Conservation (phyloP, 2,329 filamentous ascomycete genomes). For the Hypoxylon sp. region DNA sequence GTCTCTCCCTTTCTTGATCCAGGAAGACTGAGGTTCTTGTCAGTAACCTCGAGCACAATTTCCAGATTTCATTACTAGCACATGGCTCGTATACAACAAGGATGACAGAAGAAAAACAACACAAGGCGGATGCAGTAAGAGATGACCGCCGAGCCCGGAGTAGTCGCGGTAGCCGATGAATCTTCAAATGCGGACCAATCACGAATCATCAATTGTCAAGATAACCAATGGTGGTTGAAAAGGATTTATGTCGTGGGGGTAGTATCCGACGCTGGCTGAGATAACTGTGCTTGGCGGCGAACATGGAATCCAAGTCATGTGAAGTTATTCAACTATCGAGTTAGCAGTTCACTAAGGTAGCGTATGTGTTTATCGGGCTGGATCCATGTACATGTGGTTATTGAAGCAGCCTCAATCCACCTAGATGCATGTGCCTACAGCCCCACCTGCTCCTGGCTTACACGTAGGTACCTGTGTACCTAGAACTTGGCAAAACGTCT, state of each 20-base stretch:
- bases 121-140: constrained; percentile 39
- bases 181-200: constrained; percentile 47
- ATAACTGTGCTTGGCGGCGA: constrained; percentile 36
- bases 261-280: constrained; percentile 33
- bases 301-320: constrained; percentile 30
- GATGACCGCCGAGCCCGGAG: constrained; percentile 45
- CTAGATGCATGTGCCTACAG: neutral
- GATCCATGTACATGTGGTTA: constrained; percentile 11
- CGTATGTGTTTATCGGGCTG: constrained; percentile 20
- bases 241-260: constrained; percentile 35
- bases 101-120: constrained; percentile 25
- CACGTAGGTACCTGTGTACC: constrained; percentile 5
- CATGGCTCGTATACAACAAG: constrained; percentile 8
- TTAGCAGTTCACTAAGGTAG: neutral
- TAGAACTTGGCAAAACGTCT: constrained; percentile 31
- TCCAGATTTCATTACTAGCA: constrained; percentile 16
- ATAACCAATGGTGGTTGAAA: constrained; percentile 26
- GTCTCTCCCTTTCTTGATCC: neutral
- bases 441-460: constrained; percentile 10
- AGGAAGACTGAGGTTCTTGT: constrained; percentile 1
- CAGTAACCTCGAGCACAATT: neutral
- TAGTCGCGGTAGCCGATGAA: constrained; percentile 44
- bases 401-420: constrained; percentile 29
- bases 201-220: constrained; percentile 37
- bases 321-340: constrained; percentile 32